Conservation (phyloP, 345 rosid genomes). For the Anacardium occidentale region DNA sequence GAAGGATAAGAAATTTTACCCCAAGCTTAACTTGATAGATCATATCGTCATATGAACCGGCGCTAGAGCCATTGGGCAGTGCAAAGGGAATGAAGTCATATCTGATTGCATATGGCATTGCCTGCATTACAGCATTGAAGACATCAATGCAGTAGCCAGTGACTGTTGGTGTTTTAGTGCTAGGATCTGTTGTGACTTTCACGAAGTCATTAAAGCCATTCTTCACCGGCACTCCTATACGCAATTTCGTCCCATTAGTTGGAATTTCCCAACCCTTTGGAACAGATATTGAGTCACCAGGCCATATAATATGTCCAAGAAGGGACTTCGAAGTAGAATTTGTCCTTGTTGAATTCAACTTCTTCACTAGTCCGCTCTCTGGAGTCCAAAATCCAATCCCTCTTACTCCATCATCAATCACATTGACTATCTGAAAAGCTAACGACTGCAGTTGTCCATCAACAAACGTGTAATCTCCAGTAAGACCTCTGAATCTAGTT, state of each 20-base stretch:
- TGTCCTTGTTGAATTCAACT: constrained; percentile 8
- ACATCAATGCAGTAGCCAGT: constrained; percentile 48
- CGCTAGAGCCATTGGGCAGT: constrained; percentile 18
- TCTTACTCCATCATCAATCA: constrained; percentile 29
- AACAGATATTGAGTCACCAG: constrained; percentile 30
- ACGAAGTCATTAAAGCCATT: constrained; percentile 39
- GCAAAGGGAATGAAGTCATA: constrained; percentile 37
- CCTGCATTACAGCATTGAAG: constrained; percentile 39
- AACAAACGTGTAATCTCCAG: constrained; percentile 36
- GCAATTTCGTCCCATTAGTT: constrained; percentile 40
- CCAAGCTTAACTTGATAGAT: constrained; percentile 43
- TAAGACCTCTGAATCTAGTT: constrained; percentile 41
- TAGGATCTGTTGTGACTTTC: constrained; percentile 29
- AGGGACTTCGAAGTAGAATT: constrained; percentile 28
- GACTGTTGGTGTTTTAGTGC: background rate
- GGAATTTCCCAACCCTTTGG: constrained; percentile 58
- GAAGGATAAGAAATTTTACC: constrained; percentile 25
- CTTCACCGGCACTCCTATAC: constrained; percentile 45
- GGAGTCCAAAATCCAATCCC: constrained; percentile 53
- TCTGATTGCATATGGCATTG: constrained; percentile 43
- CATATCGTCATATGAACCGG: constrained; percentile 39
- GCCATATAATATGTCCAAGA: constrained; percentile 40
- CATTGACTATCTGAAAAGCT: constrained; percentile 44
- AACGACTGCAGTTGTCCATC: constrained; percentile 35
- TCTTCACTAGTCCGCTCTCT: constrained; percentile 30